A percentile compares a stretch with the other conserved stretches of the same genome.
Conservation (phyloP, 2,329 filamentous ascomycete species). For the Huntiella omanensis region DNA sequence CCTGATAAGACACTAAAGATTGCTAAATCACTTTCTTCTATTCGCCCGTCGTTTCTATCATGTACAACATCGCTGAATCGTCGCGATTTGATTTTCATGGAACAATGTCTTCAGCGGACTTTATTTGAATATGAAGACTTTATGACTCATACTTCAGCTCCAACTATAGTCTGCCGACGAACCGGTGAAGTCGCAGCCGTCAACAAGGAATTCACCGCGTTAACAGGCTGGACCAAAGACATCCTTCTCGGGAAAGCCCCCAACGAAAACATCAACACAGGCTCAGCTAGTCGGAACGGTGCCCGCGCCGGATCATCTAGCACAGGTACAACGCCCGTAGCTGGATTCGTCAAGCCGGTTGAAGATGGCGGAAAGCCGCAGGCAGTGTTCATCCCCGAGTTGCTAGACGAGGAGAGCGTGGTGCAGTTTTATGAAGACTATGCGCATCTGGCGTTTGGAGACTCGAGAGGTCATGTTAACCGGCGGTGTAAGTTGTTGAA, state of each 20-base stretch:
- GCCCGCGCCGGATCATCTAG: neutral
- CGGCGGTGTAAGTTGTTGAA: constrained; percentile 74
- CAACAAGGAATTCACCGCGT: constrained; percentile 88
- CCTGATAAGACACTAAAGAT: constrained; percentile 62
- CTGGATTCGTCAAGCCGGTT: constrained; percentile 19
- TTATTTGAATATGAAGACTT: constrained; percentile 88
- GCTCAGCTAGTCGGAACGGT: constrained; percentile 27
- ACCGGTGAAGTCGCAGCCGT: constrained; percentile 91
- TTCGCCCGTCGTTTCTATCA: constrained; percentile 82
- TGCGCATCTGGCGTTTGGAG: constrained; percentile 76
- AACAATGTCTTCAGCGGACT: constrained; percentile 87
- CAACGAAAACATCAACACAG: constrained; percentile 72
- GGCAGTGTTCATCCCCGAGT: constrained; percentile 76
- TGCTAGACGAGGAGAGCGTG: constrained; percentile 84
- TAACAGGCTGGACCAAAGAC: constrained; percentile 87
- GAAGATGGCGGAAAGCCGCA: constrained; percentile 33
- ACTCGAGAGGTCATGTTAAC: constrained; percentile 69
- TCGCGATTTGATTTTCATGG: constrained; percentile 90
- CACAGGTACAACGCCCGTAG: constrained; percentile 31
- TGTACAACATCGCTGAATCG: constrained; percentile 76
- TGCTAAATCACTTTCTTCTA: constrained; percentile 70
- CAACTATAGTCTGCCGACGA: constrained; percentile 76
- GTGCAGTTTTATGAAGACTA: constrained; percentile 95
- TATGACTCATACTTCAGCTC: constrained; percentile 71
- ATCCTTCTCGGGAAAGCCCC: constrained; percentile 72